Percentiles rank a stretch among this genome's conserved stretches.
Conservation (phyloP, 2,329 filamentous ascomycete genomes). For the Arthrobotrys conoides region DNA sequence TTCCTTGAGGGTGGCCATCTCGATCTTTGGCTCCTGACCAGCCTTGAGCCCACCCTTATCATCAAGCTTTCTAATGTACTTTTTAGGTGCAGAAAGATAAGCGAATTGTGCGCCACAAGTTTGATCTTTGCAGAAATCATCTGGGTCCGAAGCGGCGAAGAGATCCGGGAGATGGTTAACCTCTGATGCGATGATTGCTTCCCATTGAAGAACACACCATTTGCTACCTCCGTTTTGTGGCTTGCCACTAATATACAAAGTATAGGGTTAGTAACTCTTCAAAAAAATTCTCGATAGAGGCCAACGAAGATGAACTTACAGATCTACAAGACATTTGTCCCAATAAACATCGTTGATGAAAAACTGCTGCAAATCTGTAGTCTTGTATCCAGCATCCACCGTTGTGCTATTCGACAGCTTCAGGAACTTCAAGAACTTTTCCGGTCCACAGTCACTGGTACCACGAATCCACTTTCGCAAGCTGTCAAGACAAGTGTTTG, state of each 20-base stretch:
- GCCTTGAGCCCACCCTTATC: neutral
- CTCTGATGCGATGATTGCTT: conserved; percentile 8
- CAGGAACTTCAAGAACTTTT: conserved; percentile 31
- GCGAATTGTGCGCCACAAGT: conserved; percentile 43
- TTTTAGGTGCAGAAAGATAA: conserved; percentile 37
- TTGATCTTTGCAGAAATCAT: conserved; percentile 39
- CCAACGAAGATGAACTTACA: conserved; percentile 16
- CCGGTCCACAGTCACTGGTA: conserved; percentile 1
- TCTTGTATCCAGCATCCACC: conserved; percentile 15
- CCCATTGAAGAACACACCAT: conserved; percentile 38
- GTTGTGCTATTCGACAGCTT: conserved; percentile 38
- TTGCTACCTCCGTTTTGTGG: conserved; percentile 42
- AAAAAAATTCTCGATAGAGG: neutral
- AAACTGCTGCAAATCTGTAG: conserved; percentile 49
- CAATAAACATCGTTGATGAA: conserved; percentile 46
- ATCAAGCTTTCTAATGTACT: conserved; percentile 14
- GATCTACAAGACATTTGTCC: conserved; percentile 49
- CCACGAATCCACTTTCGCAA: conserved; percentile 49
- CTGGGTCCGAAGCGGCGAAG: conserved; percentile 10
- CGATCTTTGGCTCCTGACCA: neutral
- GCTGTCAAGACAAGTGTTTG: conserved; percentile 30
- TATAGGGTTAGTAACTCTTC: neutral
- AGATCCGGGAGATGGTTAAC: neutral
- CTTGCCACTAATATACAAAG: conserved; percentile 10
- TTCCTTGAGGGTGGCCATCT: conserved; percentile 25